A percentile compares a stretch with the other conserved stretches of the same genome.
Conservation (phyloP, 2,329 filamentous ascomycete species). For the Chrysosporium keratinophilum region DNA sequence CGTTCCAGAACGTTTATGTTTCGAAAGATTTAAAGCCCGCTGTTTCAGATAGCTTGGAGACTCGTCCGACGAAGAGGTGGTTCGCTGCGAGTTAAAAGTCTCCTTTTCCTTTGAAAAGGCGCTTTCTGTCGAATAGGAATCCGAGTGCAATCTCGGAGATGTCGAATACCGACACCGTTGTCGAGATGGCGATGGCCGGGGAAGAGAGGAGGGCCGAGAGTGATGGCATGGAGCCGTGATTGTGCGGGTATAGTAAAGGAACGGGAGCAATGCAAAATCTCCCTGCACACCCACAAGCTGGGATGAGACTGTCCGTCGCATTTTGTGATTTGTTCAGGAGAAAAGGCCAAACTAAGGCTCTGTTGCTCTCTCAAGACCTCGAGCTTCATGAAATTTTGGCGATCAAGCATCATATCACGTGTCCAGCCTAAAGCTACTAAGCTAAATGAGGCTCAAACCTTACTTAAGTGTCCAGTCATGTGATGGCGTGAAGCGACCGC, state of each 20-base stretch:
- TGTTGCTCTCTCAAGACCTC: background rate
- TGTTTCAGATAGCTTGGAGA: background rate
- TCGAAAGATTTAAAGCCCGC: background rate
- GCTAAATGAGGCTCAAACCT: slow-evolving; percentile 18
- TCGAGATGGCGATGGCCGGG: background rate
- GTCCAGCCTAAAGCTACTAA: background rate
- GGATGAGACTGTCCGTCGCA: slow-evolving; percentile 26
- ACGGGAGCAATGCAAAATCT: slow-evolving; percentile 45
- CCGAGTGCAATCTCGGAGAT: background rate
- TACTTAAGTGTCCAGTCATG: slow-evolving; percentile 11
- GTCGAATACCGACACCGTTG: background rate
- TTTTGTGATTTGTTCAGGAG: slow-evolving; percentile 12
- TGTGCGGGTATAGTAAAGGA: slow-evolving; percentile 63
- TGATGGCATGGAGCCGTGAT: slow-evolving; percentile 27
- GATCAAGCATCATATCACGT: background rate
- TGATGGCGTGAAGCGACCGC: slow-evolving; percentile 14
- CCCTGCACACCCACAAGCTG: slow-evolving; percentile 23
- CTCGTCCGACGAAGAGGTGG: background rate
- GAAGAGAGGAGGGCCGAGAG: background rate
- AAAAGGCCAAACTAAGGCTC: background rate
- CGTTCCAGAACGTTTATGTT: background rate
- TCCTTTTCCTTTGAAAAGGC: background rate
- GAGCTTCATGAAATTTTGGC: background rate
- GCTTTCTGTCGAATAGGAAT: background rate
- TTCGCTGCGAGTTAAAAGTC: no score